A percentile compares a stretch with the other conserved stretches of the same genome.
These are phyloP conservation scores for Striga asiatica DNA, from an alignment of 257 asterid genomes.

Conservation along the genomic window DNA sequence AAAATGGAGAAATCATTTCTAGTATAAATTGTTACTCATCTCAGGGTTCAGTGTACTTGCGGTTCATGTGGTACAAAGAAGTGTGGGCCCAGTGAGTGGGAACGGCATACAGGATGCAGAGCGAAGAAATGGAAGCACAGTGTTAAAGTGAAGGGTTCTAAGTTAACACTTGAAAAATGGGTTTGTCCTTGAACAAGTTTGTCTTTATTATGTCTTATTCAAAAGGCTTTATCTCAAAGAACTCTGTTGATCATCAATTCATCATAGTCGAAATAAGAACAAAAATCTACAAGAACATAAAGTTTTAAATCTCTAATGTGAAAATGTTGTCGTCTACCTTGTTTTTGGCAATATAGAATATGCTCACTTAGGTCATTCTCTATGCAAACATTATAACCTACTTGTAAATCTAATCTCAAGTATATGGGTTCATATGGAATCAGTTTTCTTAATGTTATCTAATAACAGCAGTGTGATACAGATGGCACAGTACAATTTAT, in stretches of 20 bases:
- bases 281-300: too few species aligned
- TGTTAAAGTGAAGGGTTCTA: slow-evolving; percentile 67
- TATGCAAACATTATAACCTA: neutral
- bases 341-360: neutral
- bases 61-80: slow-evolving; percentile 74
- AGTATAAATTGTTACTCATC: slow-evolving; percentile 13
- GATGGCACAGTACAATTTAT: slow-evolving; percentile 46
- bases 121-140: slow-evolving; percentile 98
- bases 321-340: too few species aligned
- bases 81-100: slow-evolving; percentile 82
- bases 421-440: neutral
- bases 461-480: slow-evolving; percentile 34
- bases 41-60: slow-evolving; percentile 88
- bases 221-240: neutral
- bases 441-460: slow-evolving; percentile 7
- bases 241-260: neutral
- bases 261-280: too few species aligned
- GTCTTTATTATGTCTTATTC: neutral
- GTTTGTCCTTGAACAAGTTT: slow-evolving; percentile 31
- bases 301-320: too few species aligned
- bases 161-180: slow-evolving; percentile 74
- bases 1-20: neutral
- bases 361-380: neutral
- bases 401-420: neutral
- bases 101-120: slow-evolving; percentile 87